A percentile compares a stretch with the other conserved stretches of the same genome.
Evolutionary conservation across 140 eudicot species (phyloP).

Genomic region (Stevia rebaudiana): DNA sequence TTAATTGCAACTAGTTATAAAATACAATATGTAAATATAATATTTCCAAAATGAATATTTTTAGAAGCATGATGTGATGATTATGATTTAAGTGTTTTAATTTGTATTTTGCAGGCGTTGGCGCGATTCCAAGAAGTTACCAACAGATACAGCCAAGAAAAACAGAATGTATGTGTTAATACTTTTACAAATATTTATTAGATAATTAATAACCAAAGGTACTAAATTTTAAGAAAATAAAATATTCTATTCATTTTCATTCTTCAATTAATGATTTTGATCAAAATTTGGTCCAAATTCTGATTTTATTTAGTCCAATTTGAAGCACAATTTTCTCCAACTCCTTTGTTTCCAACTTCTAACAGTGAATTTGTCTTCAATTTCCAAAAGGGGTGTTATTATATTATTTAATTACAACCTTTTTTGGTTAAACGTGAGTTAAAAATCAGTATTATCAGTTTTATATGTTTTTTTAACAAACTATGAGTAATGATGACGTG

Average conservation of each 20-base stretch:
- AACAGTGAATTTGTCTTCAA: neutral
- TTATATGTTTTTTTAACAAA: neutral
- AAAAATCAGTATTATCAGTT: neutral
- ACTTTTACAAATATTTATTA: neutral
- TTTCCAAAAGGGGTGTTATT: no score
- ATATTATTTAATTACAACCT: no score
- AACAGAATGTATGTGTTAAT: conserved; percentile 60
- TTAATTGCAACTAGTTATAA: no score
- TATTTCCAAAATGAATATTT: no score
- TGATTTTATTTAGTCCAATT: neutral
- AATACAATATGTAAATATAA: no score
- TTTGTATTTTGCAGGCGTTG: conserved; percentile 60
- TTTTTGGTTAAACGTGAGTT: no score
- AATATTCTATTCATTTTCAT: neutral
- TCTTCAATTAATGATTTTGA: neutral
- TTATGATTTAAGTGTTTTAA: neutral
- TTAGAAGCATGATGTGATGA: neutral
- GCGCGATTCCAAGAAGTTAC: conserved; percentile 92
- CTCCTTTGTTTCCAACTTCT: neutral
- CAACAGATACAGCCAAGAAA: conserved; percentile 84
- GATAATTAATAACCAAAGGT: conserved; percentile 4
- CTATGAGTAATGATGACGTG: neutral
- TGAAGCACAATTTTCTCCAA: neutral
- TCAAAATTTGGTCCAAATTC: neutral
- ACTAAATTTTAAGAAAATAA: neutral